Percentiles rank a stretch among this genome's conserved stretches.
phyloP scores from a whole-genome alignment of 139 green algal species.

The Chlamydomonas eustigma region DNA sequence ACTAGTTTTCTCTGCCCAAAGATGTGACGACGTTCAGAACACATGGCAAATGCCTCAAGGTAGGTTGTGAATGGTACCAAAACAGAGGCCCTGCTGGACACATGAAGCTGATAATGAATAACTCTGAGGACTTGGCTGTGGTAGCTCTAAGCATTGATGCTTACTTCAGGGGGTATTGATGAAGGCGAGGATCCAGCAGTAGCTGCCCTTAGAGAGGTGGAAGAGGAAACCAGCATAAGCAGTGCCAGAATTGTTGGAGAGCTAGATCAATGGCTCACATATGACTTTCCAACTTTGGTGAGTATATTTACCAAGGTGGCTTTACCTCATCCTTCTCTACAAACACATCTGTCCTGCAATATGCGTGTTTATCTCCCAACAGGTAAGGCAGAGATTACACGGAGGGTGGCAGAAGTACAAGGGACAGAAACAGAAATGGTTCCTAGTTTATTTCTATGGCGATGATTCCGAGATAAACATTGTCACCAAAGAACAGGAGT shows the following conservation, averaged over 20 bases:
- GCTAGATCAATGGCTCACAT: conserved; percentile 21
- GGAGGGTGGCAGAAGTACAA: conserved; percentile 19
- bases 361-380: not conserved
- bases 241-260: conserved; percentile 12
- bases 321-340: not conserved
- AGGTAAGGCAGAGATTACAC: conserved; percentile 6
- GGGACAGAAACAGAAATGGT: conserved; percentile 35
- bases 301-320: not conserved
- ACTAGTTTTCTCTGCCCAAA: conserved; percentile 15
- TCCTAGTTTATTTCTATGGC: conserved; percentile 27
- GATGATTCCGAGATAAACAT: conserved; percentile 16
- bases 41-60: conserved; percentile 26
- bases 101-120: no score
- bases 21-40: not conserved
- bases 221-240: conserved; percentile 28
- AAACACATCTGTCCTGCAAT: not conserved
- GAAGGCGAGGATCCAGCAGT: conserved; percentile 35
- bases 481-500: conserved; percentile 5
- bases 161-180: conserved; percentile 33
- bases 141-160: no score
- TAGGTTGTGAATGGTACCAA: not conserved
- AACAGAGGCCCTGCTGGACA: no score
- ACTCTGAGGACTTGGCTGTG: not conserved
- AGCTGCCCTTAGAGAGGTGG: conserved; percentile 31
- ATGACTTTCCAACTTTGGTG: conserved; percentile 26